These are phyloP conservation scores for Diutina mesorugosa DNA, from an alignment of 1,139 yeast species.

Conservation along the genomic window DNA sequence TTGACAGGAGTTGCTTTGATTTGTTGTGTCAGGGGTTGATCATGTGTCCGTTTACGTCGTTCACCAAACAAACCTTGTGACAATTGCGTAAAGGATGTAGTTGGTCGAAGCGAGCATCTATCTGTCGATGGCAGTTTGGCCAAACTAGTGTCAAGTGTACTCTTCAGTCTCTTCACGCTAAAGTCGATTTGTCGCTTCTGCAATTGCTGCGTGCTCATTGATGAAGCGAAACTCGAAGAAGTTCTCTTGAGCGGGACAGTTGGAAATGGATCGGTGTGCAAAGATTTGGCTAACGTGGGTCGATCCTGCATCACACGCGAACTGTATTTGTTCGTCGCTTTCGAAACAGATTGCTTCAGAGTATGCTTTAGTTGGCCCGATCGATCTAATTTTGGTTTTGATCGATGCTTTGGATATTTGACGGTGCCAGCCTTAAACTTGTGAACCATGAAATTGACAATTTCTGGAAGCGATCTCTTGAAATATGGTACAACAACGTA, in stretches of 20 bases:
- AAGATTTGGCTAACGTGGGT: not conserved
- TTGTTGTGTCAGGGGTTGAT: not conserved
- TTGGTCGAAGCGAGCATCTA: not conserved
- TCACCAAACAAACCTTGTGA: not conserved
- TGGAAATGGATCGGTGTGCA: not conserved
- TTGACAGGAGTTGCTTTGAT: not conserved
- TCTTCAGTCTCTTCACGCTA: not conserved
- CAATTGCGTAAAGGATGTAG: not conserved
- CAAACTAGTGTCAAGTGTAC: not conserved
- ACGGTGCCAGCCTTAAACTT: slow-evolving; percentile 26
- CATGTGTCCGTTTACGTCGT: not conserved
- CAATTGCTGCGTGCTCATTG: not conserved
- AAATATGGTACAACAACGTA: slow-evolving; percentile 44
- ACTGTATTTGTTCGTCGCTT: not conserved
- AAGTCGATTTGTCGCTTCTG: not conserved
- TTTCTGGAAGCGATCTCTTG: slow-evolving; percentile 32
- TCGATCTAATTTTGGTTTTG: not conserved
- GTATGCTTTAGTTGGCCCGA: not conserved
- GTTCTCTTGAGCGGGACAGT: not conserved
- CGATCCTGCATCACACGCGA: not conserved
- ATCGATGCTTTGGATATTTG: not conserved
- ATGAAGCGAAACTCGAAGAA: not conserved
- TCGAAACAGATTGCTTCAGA: not conserved
- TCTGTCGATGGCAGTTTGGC: not conserved
- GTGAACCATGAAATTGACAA: slow-evolving; percentile 33